These are phyloP conservation scores for Botrytis deweyae DNA, from an alignment of 2,329 filamentous ascomycete species.

Conservation along the genomic window DNA sequence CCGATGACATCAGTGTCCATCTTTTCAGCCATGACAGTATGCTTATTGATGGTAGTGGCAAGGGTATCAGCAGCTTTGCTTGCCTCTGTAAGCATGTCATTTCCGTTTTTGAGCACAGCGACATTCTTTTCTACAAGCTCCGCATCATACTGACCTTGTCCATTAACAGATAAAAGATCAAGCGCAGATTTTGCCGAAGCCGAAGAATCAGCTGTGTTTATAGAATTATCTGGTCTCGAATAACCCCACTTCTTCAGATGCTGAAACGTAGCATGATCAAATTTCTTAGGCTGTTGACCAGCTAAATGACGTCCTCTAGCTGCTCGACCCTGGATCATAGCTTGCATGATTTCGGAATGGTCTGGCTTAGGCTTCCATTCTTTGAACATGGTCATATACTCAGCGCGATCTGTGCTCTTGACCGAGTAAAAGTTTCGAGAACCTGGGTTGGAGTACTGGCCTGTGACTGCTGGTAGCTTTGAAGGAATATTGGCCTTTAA, in stretches of 20 bases:
- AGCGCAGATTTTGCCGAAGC: background rate
- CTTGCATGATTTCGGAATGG: background rate
- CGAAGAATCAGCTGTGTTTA: background rate
- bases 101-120: accelerated
- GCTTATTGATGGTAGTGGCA: background rate
- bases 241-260: background rate
- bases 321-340: background rate
- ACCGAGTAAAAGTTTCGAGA: background rate
- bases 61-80: background rate
- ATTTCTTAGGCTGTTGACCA: background rate
- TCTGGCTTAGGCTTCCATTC: background rate
- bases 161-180: background rate
- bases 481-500: background rate
- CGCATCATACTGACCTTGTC: background rate
- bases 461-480: background rate
- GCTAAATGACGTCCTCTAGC: background rate
- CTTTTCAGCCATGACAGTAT: background rate
- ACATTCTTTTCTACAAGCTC: background rate
- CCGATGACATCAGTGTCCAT: background rate
- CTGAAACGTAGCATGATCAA: background rate
- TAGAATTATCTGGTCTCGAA: background rate
- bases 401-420: background rate
- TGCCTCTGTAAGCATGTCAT: background rate
- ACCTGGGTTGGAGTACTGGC: background rate
- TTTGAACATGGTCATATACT: background rate